Evolutionary conservation across 208 protist genomes (phyloP), one percentile per base, ranked within the genome.

Genomic region (Wallacemonas sp.): DNA sequence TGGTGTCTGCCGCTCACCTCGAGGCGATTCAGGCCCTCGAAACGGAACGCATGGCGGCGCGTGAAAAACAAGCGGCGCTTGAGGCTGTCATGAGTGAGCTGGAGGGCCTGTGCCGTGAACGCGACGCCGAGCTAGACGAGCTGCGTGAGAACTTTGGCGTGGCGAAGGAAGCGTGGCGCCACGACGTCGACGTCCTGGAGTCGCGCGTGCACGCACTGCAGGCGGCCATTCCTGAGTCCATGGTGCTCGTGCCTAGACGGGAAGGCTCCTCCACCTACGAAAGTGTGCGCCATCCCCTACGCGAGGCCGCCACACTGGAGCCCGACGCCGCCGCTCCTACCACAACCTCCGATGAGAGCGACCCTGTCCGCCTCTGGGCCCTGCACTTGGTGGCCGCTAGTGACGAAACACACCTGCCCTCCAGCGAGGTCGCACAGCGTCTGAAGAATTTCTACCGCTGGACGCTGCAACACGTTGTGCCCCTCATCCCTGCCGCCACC

Each of bases 81-180:
- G 78, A 89, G 54, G 62, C 63, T 2, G 69, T 88, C 41, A 83
- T 92, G 59, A 52, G 33, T 3, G 80, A 92, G 54, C 54, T 92
- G 2, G 67, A 78, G 29, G 38, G 33, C 6, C 68, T 85, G 6
- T 61, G 75, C 24, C 64, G 72, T 2, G 76, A 87, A 30, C 59
- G 82, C 1, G 83, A 89, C 60, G 66, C 62, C 45, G 86, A 92
- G 38, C 80, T 92, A 22, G 63, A 38, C 2, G 66, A 74, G 13
- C 42, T 92, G 33, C 62, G 83, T 26, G 19, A 44, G 24, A 92
- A 83, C 62, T 84, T 88, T 61, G 53, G 55, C 15, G 68, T 68
- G 1, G 77, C 83, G 0, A 78, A 87, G 44, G 75, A 76, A 8
- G 71, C 53, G 29, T 92, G 86, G 83, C 48, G 73, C 32, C 75